phyloP scores from a whole-genome alignment of 257 asterid genomes.

The Solanum microdontum region DNA sequence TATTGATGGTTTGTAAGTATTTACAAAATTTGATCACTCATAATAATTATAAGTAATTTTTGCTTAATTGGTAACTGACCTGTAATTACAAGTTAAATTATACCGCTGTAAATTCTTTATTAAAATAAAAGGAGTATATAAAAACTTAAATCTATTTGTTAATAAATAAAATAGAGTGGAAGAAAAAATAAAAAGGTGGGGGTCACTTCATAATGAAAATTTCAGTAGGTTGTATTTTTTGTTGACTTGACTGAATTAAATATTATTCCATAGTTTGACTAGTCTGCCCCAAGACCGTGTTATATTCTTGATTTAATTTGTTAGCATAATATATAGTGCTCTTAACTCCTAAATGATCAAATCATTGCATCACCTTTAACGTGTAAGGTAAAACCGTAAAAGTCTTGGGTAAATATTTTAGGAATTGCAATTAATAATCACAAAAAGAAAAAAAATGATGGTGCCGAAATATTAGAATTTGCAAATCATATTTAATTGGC shows the following conservation, averaged over 20 bases:
- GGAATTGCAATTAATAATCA: background rate
- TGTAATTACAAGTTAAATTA: background rate
- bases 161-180: background rate
- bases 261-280: background rate
- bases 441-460: background rate
- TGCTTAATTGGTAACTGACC: background rate
- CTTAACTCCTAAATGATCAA: background rate
- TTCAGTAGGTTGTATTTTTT: background rate
- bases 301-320: background rate
- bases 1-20: background rate
- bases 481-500: background rate
- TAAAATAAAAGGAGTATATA: background rate
- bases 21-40: background rate
- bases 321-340: background rate
- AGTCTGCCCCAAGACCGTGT: background rate
- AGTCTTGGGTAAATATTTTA: background rate
- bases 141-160: background rate
- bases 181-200: background rate
- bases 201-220: background rate
- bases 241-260: constrained; percentile 1
- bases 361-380: constrained; percentile 2
- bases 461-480: background rate
- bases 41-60: background rate
- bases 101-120: background rate
- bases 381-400: background rate